Evolutionary conservation across 139 green algal genomes (phyloP).

Genomic region (Chlamydomonas sp.): DNA sequence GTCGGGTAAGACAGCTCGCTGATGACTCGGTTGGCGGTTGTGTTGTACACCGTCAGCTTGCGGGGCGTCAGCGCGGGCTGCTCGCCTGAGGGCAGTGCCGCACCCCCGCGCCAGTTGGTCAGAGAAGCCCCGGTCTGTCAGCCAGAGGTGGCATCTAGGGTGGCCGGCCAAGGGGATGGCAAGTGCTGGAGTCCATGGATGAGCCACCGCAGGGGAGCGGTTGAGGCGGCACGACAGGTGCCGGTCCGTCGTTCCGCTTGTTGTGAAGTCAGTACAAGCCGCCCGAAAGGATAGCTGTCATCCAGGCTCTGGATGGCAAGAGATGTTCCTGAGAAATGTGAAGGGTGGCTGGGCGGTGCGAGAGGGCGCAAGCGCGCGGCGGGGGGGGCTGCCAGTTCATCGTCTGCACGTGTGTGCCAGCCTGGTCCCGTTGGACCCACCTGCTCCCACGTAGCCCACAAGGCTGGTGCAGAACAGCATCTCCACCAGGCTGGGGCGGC

Average conservation of each 20-base stretch:
- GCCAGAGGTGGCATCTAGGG: too few species aligned
- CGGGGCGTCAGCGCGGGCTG: constrained; percentile 82
- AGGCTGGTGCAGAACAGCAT: constrained; percentile 90
- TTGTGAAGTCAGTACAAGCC: not conserved
- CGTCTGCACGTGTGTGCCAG: too few species aligned
- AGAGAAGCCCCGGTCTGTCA: too few species aligned
- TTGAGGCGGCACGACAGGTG: too few species aligned
- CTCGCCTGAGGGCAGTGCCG: constrained; percentile 52
- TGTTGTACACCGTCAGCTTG: constrained; percentile 85
- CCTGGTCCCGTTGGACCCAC: too few species aligned
- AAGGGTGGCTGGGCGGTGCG: not conserved
- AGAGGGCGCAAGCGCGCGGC: too few species aligned
- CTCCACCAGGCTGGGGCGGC: constrained; percentile 69
- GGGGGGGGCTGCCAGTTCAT: too few species aligned
- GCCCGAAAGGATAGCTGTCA: not conserved
- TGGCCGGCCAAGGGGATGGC: too few species aligned
- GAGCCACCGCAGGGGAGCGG: not conserved
- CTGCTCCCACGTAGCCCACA: constrained; percentile 81
- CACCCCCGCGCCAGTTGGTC: too few species aligned
- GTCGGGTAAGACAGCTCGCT: constrained; percentile 72
- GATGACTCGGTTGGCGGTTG: constrained; percentile 58
- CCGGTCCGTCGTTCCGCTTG: too few species aligned
- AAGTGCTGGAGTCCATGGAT: not conserved
- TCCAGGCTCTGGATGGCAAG: not conserved
- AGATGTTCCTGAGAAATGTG: not conserved